These are phyloP conservation scores for Paspalum notatum DNA, from an alignment of 176 grass and related monocot genomes.

Conservation along the genomic window DNA sequence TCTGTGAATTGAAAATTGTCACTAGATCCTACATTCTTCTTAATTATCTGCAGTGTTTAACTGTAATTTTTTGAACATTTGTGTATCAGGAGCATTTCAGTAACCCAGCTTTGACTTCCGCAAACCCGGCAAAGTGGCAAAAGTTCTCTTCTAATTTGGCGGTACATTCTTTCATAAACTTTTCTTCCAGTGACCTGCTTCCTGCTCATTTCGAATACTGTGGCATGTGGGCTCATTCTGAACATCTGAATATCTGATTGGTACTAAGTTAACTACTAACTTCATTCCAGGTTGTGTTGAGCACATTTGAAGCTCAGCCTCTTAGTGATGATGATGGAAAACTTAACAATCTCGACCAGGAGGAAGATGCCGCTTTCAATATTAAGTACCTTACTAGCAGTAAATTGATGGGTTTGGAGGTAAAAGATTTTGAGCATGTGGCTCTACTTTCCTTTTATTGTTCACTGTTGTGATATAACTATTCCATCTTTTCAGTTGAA, in stretches of 20 bases:
- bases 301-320: slow-evolving; percentile 97
- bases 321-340: slow-evolving; percentile 92
- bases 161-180: slow-evolving; percentile 45
- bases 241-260: not conserved
- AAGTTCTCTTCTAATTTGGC: slow-evolving; percentile 80
- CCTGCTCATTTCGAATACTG: not conserved
- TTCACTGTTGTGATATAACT: slow-evolving; percentile 31
- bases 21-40: not conserved
- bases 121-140: slow-evolving; percentile 76
- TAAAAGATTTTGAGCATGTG: slow-evolving; percentile 43
- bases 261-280: slow-evolving; percentile 19
- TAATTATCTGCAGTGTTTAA: not conserved
- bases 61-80: slow-evolving; percentile 1
- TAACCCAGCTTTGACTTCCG: slow-evolving; percentile 70
- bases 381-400: slow-evolving; percentile 98
- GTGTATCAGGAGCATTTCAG: slow-evolving; percentile 84
- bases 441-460: slow-evolving; percentile 5
- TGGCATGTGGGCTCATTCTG: slow-evolving; percentile 26
- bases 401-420: slow-evolving; percentile 99
- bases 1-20: slow-evolving; percentile 5
- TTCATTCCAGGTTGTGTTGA: slow-evolving; percentile 76
- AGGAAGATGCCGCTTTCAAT: slow-evolving; percentile 89
- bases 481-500: slow-evolving; percentile 71
- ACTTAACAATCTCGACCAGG: slow-evolving; percentile 76
- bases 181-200: slow-evolving; percentile 8